A percentile compares a stretch with the other conserved stretches of the same genome.
These are phyloP conservation scores for Tremella yokohamensis DNA, from an alignment of 768 basidiomycete genomes.

Conservation along the genomic window DNA sequence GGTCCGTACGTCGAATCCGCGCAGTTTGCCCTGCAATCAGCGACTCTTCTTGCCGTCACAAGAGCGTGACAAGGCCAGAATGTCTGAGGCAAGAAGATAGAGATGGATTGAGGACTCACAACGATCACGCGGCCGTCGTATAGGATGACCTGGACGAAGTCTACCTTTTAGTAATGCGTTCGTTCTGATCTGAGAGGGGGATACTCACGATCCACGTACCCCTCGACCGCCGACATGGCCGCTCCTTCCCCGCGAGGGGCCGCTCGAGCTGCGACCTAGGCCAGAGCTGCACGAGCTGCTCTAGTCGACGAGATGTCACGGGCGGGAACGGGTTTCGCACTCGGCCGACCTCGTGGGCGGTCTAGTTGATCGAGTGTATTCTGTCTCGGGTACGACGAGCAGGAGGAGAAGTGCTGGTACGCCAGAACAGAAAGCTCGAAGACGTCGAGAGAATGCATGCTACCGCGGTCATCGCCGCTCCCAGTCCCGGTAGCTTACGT, in stretches of 20 bases:
- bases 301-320: too few relatives aligned
- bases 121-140: constrained; percentile 95
- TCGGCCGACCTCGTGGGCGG: too few relatives aligned
- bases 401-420: too few relatives aligned
- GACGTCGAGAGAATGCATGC: too few relatives aligned
- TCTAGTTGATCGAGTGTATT: too few relatives aligned
- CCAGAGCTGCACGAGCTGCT: too few relatives aligned
- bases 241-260: not conserved
- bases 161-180: constrained; percentile 52
- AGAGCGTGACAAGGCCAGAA: not conserved
- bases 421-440: too few relatives aligned
- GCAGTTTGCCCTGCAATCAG: constrained; percentile 69
- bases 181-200: not conserved
- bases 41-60: not conserved
- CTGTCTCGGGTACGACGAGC: too few relatives aligned
- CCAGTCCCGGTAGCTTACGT: too few relatives aligned
- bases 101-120: constrained; percentile 56
- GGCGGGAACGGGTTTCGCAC: too few relatives aligned
- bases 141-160: constrained; percentile 85
- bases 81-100: not conserved
- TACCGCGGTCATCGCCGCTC: too few relatives aligned
- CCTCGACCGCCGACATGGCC: constrained; percentile 41
- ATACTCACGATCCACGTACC: constrained; percentile 40
- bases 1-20: constrained; percentile 90
- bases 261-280: too few relatives aligned